phyloP scores from a whole-genome alignment of 2,329 filamentous ascomycete species.

The Periglandula ipomoeae region DNA sequence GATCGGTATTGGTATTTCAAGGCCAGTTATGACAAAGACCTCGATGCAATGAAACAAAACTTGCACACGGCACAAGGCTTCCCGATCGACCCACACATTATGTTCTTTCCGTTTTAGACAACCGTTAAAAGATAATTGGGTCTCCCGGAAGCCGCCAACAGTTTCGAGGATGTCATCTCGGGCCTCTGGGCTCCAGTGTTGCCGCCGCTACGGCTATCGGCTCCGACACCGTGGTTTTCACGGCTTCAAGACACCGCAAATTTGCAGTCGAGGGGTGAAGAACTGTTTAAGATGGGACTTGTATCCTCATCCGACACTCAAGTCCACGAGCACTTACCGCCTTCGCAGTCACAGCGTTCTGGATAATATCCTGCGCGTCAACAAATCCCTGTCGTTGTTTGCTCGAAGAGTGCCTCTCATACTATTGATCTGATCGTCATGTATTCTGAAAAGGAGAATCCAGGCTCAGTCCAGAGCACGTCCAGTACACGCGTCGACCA shows the following conservation, averaged over 20 bases:
- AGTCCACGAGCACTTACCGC: neutral
- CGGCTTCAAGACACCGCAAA: neutral
- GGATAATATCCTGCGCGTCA: neutral
- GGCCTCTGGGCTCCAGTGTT: neutral
- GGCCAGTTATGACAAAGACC: neutral
- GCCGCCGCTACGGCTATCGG: conserved; percentile 7
- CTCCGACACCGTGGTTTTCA: neutral
- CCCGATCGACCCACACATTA: neutral
- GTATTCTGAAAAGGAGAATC: neutral
- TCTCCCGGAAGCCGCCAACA: neutral
- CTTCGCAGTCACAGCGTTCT: neutral
- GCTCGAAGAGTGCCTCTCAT: neutral
- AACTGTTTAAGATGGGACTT: neutral
- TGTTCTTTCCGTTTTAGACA: neutral
- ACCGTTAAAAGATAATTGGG: neutral
- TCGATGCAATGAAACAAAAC: neutral
- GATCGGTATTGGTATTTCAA: too few relatives aligned
- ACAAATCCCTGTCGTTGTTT: neutral
- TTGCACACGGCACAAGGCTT: neutral
- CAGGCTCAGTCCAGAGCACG: neutral
- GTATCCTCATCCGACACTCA: neutral
- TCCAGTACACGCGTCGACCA: neutral
- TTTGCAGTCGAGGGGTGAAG: neutral
- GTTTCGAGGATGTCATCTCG: neutral
- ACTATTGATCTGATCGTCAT: neutral